Evolutionary conservation across 2,329 filamentous ascomycete genomes (phyloP).

Genomic region (Xylaria multiplex): DNA sequence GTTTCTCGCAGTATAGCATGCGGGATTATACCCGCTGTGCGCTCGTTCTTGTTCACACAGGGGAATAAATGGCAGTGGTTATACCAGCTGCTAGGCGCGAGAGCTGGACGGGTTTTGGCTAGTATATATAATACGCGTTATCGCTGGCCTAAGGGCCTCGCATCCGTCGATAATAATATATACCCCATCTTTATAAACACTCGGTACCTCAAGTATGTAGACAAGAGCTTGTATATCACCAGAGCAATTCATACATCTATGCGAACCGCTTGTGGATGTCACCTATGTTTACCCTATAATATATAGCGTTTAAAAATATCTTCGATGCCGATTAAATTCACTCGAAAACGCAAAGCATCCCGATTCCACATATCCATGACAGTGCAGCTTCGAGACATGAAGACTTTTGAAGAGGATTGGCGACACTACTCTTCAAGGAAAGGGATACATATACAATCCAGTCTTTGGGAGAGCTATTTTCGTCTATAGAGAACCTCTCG

Average conservation of each 20-base stretch:
- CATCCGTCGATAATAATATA: constrained; percentile 16
- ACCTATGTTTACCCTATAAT: background rate
- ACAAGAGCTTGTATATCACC: background rate
- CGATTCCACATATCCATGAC: background rate
- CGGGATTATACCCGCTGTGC: background rate
- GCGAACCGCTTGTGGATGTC: background rate
- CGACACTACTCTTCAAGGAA: background rate
- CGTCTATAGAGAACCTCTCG: constrained; percentile 15
- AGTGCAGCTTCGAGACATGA: background rate
- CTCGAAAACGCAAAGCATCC: background rate
- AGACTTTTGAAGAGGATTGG: background rate
- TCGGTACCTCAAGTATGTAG: background rate
- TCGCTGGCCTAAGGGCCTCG: background rate
- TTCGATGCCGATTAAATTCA: background rate
- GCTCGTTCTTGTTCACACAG: background rate
- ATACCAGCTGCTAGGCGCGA: background rate
- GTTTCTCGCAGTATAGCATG: background rate
- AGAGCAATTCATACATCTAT: background rate
- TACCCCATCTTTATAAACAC: constrained; percentile 10
- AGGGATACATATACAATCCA: background rate
- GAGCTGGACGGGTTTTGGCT: background rate
- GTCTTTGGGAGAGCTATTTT: constrained; percentile 11
- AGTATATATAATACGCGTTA: constrained; percentile 14
- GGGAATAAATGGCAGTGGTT: background rate
- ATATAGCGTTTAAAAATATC: background rate